phyloP scores from a whole-genome alignment of 2,329 filamentous ascomycete species.

The Alternaria triticina region DNA sequence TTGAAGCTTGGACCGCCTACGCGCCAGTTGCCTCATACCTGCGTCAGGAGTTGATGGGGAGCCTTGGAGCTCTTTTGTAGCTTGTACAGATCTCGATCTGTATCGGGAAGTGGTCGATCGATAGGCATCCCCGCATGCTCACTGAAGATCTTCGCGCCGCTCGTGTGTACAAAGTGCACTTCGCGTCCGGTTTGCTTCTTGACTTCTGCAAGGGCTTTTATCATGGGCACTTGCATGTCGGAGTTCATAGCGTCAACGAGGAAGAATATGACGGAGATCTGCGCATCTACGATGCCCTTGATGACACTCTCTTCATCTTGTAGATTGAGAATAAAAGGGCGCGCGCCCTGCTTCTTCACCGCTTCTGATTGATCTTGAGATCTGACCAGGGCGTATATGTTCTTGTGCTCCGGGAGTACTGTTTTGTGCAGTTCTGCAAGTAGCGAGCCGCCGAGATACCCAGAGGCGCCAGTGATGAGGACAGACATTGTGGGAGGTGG shows the following conservation, averaged over 20 bases:
- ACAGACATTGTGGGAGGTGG: slow-evolving; percentile 37
- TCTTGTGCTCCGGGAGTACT: slow-evolving; percentile 52
- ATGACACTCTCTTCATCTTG: slow-evolving; percentile 46
- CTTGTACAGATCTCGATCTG: slow-evolving; percentile 52
- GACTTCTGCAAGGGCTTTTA: slow-evolving; percentile 56
- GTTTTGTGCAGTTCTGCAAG: slow-evolving; percentile 50
- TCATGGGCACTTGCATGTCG: slow-evolving; percentile 47
- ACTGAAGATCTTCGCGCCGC: slow-evolving; percentile 61
- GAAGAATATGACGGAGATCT: slow-evolving; percentile 59
- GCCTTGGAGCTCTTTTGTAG: slow-evolving; percentile 48
- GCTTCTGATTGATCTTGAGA: slow-evolving; percentile 54
- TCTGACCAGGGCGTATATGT: slow-evolving; percentile 57
- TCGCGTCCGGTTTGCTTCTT: slow-evolving; percentile 49
- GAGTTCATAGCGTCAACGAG: slow-evolving; percentile 52
- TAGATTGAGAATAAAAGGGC: slow-evolving; percentile 52
- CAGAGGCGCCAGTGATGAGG: slow-evolving; percentile 60
- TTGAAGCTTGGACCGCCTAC: no score
- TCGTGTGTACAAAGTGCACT: slow-evolving; percentile 61
- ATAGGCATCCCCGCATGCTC: slow-evolving; percentile 54
- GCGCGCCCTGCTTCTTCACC: slow-evolving; percentile 53
- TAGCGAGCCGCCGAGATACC: slow-evolving; percentile 61
- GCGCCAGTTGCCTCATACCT: neutral
- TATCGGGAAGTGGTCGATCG: slow-evolving; percentile 53
- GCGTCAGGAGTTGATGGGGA: slow-evolving; percentile 1
- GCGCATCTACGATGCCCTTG: slow-evolving; percentile 48